These are phyloP conservation scores for Coriaria nepalensis DNA, from an alignment of 306 rosid genomes.

Conservation along the genomic window DNA sequence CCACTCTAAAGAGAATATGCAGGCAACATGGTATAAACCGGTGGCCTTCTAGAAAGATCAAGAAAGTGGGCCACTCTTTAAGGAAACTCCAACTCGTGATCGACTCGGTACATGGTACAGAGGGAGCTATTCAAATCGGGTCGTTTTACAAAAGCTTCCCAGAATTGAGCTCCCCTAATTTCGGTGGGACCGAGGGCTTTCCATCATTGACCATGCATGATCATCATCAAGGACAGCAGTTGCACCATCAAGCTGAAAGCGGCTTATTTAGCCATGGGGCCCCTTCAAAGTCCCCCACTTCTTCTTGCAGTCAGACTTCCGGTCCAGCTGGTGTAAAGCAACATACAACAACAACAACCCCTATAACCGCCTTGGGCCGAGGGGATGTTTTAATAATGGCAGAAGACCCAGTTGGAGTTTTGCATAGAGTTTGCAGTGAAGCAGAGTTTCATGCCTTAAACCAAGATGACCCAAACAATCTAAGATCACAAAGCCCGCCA, in stretches of 20 bases:
- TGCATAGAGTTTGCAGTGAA: slow-evolving; percentile 16
- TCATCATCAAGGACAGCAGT: slow-evolving; percentile 2
- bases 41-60: slow-evolving; percentile 60
- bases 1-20: slow-evolving; percentile 64
- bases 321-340: slow-evolving; percentile 15
- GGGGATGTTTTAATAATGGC: slow-evolving; percentile 18
- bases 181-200: slow-evolving; percentile 6
- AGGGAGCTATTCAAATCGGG: slow-evolving; percentile 45
- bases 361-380: slow-evolving; percentile 9
- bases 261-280: slow-evolving; percentile 17
- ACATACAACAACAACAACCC: slow-evolving; percentile 1
- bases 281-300: slow-evolving; percentile 21
- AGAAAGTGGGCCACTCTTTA: slow-evolving; percentile 52
- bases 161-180: slow-evolving; percentile 28
- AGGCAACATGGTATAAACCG: slow-evolving; percentile 54
- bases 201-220: slow-evolving; percentile 13
- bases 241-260: slow-evolving; percentile 8
- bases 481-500: slow-evolving; percentile 12
- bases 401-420: slow-evolving; percentile 18
- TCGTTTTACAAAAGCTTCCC: slow-evolving; percentile 48
- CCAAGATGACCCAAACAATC: slow-evolving; percentile 23
- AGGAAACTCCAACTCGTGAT: slow-evolving; percentile 54
- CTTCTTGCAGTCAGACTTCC: slow-evolving; percentile 31
- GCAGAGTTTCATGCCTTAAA: slow-evolving; percentile 9
- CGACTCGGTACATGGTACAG: slow-evolving; percentile 56